These are phyloP conservation scores for Coemansia sp. DNA, from an alignment of 192 early-diverging fungal genomes.

Conservation along the genomic window DNA sequence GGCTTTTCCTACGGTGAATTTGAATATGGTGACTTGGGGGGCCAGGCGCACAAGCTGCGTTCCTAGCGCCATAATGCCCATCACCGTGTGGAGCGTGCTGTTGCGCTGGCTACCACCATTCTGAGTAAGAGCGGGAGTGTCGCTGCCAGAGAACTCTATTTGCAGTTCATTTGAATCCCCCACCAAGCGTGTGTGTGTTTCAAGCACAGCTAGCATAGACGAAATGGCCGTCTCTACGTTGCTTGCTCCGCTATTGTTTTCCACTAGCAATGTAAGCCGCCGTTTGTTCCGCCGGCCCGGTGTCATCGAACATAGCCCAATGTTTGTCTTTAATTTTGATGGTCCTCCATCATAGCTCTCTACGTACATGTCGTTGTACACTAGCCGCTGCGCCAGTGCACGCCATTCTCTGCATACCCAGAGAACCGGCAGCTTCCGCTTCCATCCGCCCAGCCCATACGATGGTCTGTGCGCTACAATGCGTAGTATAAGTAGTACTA, in stretches of 20 bases:
- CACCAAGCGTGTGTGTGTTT: background rate
- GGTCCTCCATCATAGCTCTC: background rate
- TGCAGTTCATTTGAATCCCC: background rate
- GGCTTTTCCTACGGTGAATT: background rate
- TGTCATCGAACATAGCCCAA: background rate
- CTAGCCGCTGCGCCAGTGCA: background rate
- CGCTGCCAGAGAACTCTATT: background rate
- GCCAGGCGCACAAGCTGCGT: background rate
- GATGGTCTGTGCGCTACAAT: background rate
- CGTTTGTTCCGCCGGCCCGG: background rate
- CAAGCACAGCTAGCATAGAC: background rate
- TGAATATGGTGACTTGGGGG: background rate
- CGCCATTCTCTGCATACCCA: background rate
- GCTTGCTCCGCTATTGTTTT: background rate
- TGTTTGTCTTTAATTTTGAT: background rate
- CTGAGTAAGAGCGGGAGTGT: background rate
- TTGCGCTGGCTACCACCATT: background rate
- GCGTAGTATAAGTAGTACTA: background rate
- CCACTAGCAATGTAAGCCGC: background rate
- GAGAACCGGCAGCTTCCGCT: background rate
- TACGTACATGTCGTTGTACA: background rate
- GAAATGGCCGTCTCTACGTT: background rate
- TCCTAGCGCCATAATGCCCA: background rate
- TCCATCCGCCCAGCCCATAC: conserved; percentile 5
- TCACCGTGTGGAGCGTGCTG: background rate